These are phyloP conservation scores for Candida chauliodis DNA, from an alignment of 805 yeast genomes.

Conservation along the genomic window DNA sequence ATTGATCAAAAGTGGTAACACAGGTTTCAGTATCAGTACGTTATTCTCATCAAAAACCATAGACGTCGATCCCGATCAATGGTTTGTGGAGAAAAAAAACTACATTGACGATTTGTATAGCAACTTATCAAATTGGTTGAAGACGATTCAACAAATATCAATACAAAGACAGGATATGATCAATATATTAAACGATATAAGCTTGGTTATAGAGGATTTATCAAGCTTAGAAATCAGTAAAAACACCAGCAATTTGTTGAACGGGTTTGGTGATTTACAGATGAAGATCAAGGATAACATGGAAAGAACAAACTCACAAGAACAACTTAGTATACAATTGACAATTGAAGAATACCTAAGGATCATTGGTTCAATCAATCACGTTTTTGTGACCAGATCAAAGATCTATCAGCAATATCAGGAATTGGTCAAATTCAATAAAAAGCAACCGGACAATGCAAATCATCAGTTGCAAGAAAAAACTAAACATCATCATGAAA, in stretches of 20 bases:
- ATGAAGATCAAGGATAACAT: constrained; percentile 65
- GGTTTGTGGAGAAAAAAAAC: constrained; percentile 63
- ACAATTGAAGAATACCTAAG: constrained; percentile 87
- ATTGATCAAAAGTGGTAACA: neutral
- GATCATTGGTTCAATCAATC: constrained; percentile 67
- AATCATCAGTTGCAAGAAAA: constrained; percentile 50
- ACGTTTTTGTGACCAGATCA: constrained; percentile 70
- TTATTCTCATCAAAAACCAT: constrained; percentile 67
- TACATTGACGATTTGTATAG: constrained; percentile 70
- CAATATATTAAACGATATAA: constrained; percentile 67
- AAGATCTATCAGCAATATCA: constrained; percentile 45
- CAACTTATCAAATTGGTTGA: constrained; percentile 65
- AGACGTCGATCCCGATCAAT: constrained; percentile 74
- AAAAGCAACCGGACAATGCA: constrained; percentile 60
- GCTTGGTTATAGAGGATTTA: constrained; percentile 47
- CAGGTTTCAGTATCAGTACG: constrained; percentile 47
- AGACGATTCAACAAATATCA: constrained; percentile 69
- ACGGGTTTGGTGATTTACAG: constrained; percentile 71
- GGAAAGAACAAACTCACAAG: constrained; percentile 78
- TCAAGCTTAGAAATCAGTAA: constrained; percentile 74
- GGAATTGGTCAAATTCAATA: constrained; percentile 39
- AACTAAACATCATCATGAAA: constrained; percentile 47
- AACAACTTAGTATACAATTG: constrained; percentile 78
- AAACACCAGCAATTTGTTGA: constrained; percentile 58
- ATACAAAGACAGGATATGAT: constrained; percentile 74